Evolutionary conservation across 1,284 basidiomycete genomes (phyloP).

Genomic region (Ceratobasidium sp.): DNA sequence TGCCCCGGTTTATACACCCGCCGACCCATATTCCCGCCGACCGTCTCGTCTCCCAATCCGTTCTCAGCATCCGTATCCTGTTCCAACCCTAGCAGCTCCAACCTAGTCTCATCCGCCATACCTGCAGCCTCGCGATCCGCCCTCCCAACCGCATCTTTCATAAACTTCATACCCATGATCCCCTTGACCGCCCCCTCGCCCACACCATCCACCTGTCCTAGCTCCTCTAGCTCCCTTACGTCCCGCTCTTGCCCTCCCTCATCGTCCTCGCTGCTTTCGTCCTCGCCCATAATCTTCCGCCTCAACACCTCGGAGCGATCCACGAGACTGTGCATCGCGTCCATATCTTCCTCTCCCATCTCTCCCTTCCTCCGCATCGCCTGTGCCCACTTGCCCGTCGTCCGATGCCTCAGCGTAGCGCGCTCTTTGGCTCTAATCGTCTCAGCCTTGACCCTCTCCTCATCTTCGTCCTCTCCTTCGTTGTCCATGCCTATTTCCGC

Average conservation of each 20-base stretch:
- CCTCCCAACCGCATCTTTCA: conserved; percentile 86
- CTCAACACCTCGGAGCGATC: conserved; percentile 76
- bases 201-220: conserved; percentile 50
- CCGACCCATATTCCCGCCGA: conserved; percentile 19
- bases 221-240: conserved; percentile 59
- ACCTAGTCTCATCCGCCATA: conserved; percentile 75
- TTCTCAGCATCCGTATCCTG: conserved; percentile 58
- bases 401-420: conserved; percentile 86
- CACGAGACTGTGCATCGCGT: conserved; percentile 82
- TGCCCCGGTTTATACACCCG: conserved; percentile 36
- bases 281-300: conserved; percentile 73
- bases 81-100: conserved; percentile 63
- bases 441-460: conserved; percentile 75
- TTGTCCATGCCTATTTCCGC: conserved; percentile 63
- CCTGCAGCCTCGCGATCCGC: conserved; percentile 67
- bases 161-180: conserved; percentile 94
- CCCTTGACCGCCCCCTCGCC: conserved; percentile 62
- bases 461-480: conserved; percentile 64
- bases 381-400: conserved; percentile 83
- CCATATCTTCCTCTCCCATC: conserved; percentile 71
- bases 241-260: conserved; percentile 61
- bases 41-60: conserved; percentile 7
- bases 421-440: conserved; percentile 83
- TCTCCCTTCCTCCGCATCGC: conserved; percentile 66
- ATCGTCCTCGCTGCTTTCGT: conserved; percentile 58